phyloP scores from a whole-genome alignment of 805 yeast species.

The Wickerhamiella musiphila region DNA sequence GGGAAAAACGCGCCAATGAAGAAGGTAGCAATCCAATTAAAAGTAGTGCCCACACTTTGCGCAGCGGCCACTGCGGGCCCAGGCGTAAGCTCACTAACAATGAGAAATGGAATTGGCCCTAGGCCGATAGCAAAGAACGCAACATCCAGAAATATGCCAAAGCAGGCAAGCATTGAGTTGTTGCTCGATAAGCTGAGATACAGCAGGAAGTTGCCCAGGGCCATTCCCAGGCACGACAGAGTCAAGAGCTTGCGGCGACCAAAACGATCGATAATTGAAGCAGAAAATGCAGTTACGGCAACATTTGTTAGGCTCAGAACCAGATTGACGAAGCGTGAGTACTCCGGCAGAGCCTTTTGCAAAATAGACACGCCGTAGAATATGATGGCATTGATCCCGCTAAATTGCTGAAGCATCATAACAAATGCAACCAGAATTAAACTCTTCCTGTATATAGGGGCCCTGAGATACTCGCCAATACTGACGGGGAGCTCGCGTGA shows the following conservation, averaged over 20 bases:
- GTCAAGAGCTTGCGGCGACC: constrained; percentile 64
- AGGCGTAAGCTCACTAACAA: constrained; percentile 81
- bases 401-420: constrained; percentile 73
- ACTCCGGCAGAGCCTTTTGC: constrained; percentile 49
- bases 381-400: constrained; percentile 84
- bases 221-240: constrained; percentile 54
- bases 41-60: constrained; percentile 80
- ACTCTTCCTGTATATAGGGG: constrained; percentile 37
- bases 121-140: constrained; percentile 78
- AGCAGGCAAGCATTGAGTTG: constrained; percentile 33
- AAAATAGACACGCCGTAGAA: constrained; percentile 85
- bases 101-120: constrained; percentile 89
- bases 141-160: constrained; percentile 56
- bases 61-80: constrained; percentile 65
- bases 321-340: constrained; percentile 58
- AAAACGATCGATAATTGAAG: constrained; percentile 51
- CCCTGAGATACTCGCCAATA: constrained; percentile 31
- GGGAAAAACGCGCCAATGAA: constrained; percentile 65
- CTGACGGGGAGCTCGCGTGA: constrained; percentile 2
- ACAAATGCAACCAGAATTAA: constrained; percentile 51
- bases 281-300: constrained; percentile 53
- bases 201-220: constrained; percentile 41
- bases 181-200: constrained; percentile 43
- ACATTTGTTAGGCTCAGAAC: constrained; percentile 60
- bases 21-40: constrained; percentile 86